A percentile compares a stretch with the other conserved stretches of the same genome.
Conservation (phyloP, 495 filamentous ascomycete genomes). For the Penicillium silybi region DNA sequence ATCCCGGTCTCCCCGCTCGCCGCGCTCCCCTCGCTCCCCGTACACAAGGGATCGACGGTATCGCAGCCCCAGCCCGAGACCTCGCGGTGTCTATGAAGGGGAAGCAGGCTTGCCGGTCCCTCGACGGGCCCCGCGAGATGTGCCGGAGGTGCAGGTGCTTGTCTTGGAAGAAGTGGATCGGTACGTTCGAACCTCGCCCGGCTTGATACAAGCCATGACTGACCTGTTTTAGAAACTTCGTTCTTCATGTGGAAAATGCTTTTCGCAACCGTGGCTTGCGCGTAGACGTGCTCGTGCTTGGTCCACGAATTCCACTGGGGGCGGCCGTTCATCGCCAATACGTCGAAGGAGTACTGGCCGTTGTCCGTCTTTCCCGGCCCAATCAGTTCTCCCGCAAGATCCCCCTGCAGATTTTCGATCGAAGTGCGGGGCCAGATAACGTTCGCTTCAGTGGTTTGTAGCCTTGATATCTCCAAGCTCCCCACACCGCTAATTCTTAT, state of each 20-base stretch:
- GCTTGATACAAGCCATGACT: constrained; percentile 1
- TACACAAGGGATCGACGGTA: constrained; percentile 57
- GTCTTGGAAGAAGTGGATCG: constrained; percentile 74
- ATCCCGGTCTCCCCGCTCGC: constrained; percentile 63
- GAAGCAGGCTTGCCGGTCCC: constrained; percentile 68
- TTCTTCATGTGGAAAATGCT: constrained; percentile 72
- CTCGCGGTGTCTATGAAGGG: constrained; percentile 46
- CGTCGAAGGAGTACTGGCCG: constrained; percentile 81
- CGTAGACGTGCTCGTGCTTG: constrained; percentile 71
- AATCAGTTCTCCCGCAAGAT: constrained; percentile 69
- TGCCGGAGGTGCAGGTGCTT: constrained; percentile 89
- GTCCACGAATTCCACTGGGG: constrained; percentile 70
- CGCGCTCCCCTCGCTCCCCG: constrained; percentile 50
- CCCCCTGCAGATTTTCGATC: constrained; percentile 79
- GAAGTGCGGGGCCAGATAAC: constrained; percentile 63
- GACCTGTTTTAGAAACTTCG: constrained; percentile 57
- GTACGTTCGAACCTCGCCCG: constrained; percentile 33
- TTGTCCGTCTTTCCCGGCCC: constrained; percentile 66
- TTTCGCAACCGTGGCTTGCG: constrained; percentile 68
- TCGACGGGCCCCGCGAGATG: constrained; percentile 65
- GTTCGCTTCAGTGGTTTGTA: constrained; percentile 69
- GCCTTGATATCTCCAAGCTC: neutral
- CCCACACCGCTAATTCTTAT: neutral
- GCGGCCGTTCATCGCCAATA: constrained; percentile 81
- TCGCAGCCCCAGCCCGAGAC: constrained; percentile 64